These are phyloP conservation scores for Chiua sp. DNA, from an alignment of 1,284 basidiomycete species.

Conservation along the genomic window DNA sequence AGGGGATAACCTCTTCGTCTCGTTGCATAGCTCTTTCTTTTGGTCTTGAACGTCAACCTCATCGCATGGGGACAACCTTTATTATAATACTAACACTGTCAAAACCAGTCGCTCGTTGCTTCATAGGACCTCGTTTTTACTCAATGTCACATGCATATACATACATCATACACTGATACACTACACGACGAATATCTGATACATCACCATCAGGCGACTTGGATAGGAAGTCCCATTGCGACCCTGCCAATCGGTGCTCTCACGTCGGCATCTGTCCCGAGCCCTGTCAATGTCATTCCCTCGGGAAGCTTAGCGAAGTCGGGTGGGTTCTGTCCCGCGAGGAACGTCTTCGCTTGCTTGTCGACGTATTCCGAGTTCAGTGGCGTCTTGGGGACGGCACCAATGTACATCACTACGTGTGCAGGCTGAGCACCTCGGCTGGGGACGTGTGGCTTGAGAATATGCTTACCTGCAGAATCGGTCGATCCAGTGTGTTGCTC, in stretches of 20 bases:
- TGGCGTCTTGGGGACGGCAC: slow-evolving; percentile 76
- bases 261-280: slow-evolving; percentile 30
- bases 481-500: slow-evolving; percentile 65
- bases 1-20: too few relatives aligned
- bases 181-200: neutral
- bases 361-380: slow-evolving; percentile 66
- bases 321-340: slow-evolving; percentile 64
- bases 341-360: slow-evolving; percentile 66
- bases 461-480: slow-evolving; percentile 68
- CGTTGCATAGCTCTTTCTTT: too few relatives aligned
- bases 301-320: slow-evolving; percentile 69
- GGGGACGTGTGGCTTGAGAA: neutral
- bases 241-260: slow-evolving; percentile 27
- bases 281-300: slow-evolving; percentile 20
- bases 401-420: slow-evolving; percentile 77
- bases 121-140: neutral
- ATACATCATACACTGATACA: neutral
- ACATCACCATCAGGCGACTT: slow-evolving; percentile 20
- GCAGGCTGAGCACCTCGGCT: neutral
- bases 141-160: neutral
- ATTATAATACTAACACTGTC: neutral
- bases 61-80: too few relatives aligned
- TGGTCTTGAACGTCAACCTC: too few relatives aligned
- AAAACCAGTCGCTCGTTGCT: neutral
- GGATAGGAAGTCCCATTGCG: slow-evolving; percentile 36